phyloP scores from a whole-genome alignment of 257 asterid genomes.

The Solanum commersonii region DNA sequence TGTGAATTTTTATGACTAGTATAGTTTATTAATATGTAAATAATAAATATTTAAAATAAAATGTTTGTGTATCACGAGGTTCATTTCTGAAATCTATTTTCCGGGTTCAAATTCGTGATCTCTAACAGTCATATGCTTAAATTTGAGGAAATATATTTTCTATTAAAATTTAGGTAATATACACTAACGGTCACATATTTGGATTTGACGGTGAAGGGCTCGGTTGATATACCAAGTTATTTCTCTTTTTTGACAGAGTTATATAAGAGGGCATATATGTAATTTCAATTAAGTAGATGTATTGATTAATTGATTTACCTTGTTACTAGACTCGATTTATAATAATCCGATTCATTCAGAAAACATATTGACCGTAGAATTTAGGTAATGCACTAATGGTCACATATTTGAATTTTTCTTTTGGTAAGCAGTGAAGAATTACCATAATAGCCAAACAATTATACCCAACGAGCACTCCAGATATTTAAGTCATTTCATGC shows the following conservation, averaged over 20 bases:
- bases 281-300: not conserved
- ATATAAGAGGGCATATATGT: not conserved
- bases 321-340: not conserved
- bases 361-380: not conserved
- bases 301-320: not conserved
- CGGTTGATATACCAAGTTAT: not conserved
- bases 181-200: not conserved
- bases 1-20: not conserved
- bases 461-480: not conserved
- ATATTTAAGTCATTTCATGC: not conserved
- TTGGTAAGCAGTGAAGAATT: not conserved
- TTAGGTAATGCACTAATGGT: not conserved
- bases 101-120: rapidly evolving
- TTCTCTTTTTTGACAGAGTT: not conserved
- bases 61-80: not conserved
- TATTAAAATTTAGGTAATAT: not conserved
- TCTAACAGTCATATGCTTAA: not conserved
- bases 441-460: not conserved
- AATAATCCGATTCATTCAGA: not conserved
- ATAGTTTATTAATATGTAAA: not conserved
- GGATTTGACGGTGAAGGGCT: not conserved
- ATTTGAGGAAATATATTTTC: not conserved
- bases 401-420: not conserved
- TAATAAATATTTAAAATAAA: not conserved
- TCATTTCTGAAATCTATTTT: not conserved